A percentile compares a stretch with the other conserved stretches of the same genome.
Evolutionary conservation across 768 basidiomycete species (phyloP).

Genomic region (Kwoniella sp.): DNA sequence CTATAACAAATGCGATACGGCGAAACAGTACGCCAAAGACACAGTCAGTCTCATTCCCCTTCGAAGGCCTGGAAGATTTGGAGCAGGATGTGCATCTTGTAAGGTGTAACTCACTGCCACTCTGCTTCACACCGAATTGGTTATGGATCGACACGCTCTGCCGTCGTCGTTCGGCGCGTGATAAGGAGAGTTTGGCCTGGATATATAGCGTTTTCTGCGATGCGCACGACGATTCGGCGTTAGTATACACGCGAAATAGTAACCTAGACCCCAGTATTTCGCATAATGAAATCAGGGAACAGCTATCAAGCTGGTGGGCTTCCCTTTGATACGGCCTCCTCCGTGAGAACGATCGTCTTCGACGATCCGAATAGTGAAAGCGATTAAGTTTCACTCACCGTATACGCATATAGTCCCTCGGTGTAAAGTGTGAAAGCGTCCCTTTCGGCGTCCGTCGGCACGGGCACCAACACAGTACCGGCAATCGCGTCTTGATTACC

Average conservation of each 20-base stretch:
- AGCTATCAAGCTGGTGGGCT: too few species aligned
- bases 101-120: slow-evolving; percentile 33
- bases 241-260: too few species aligned
- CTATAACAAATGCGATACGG: not conserved
- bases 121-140: slow-evolving; percentile 23
- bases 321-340: too few species aligned
- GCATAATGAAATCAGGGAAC: not conserved
- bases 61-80: too few species aligned
- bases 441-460: not conserved
- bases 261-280: too few species aligned
- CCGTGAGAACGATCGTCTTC: too few species aligned
- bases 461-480: not conserved
- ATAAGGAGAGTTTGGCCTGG: slow-evolving; percentile 24
- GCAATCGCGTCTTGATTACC: not conserved
- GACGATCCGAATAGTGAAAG: too few species aligned
- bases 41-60: slow-evolving; percentile 2
- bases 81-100: too few species aligned
- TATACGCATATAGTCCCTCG: slow-evolving; percentile 28
- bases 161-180: slow-evolving; percentile 17
- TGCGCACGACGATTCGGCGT: too few species aligned
- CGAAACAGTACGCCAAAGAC: too few species aligned
- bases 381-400: slow-evolving; percentile 17
- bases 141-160: slow-evolving; percentile 8
- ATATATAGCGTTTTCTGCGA: slow-evolving; percentile 22
- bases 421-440: slow-evolving; percentile 14